Conservation (phyloP, 192 early-diverging fungal species). For the Backusella sp. region DNA sequence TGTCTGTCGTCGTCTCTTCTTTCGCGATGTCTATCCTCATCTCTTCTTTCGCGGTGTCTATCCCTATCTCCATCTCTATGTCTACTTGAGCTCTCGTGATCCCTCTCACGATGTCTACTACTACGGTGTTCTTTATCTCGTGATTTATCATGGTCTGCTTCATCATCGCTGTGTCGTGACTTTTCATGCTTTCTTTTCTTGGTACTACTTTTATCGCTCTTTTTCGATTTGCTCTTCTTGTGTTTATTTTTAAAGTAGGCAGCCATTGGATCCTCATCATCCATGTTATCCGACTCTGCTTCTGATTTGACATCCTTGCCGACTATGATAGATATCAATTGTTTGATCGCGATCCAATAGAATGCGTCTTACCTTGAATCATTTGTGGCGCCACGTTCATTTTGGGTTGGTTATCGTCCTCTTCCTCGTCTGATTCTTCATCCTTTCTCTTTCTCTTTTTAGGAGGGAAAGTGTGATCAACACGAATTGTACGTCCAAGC, state of each 20-base stretch:
- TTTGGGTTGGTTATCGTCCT: slow-evolving; percentile 36
- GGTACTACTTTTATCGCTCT: slow-evolving; percentile 19
- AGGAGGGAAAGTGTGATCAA: slow-evolving; percentile 73
- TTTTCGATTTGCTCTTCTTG: slow-evolving; percentile 50
- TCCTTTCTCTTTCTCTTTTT: slow-evolving; percentile 59
- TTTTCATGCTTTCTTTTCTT: background rate
- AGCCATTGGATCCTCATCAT: slow-evolving; percentile 62
- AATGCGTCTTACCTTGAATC: slow-evolving; percentile 14
- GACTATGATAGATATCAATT: slow-evolving; percentile 3
- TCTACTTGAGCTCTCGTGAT: background rate
- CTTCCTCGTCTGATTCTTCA: slow-evolving; percentile 49
- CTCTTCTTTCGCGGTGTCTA: background rate
- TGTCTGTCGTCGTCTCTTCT: background rate
- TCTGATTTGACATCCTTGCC: background rate
- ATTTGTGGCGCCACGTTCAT: slow-evolving; percentile 56
- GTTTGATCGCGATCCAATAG: background rate
- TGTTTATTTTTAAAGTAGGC: slow-evolving; percentile 64
- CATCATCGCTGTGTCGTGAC: background rate
- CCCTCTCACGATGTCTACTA: background rate
- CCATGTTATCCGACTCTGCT: slow-evolving; percentile 17
- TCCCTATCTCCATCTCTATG: background rate
- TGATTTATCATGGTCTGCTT: background rate
- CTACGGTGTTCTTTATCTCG: background rate
- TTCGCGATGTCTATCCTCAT: background rate
- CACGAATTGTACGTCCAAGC: slow-evolving; percentile 59